These are phyloP conservation scores for Ophiostoma triangulosporum DNA, from an alignment of 2,329 filamentous ascomycete species.

Conservation along the genomic window DNA sequence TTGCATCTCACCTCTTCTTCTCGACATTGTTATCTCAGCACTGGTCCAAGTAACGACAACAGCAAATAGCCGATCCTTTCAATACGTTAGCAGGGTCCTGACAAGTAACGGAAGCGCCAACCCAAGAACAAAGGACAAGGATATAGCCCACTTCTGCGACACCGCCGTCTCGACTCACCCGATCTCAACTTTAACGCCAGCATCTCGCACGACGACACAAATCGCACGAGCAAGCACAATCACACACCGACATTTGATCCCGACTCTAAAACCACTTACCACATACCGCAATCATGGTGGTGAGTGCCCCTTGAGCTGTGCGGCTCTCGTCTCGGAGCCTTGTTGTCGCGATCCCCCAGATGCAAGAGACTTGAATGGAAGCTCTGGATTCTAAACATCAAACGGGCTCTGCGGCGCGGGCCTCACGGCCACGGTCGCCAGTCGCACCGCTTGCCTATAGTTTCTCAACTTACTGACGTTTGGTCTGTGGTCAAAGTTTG, in stretches of 20 bases:
- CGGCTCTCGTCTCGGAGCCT: slow-evolving; percentile 6
- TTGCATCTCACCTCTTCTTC: neutral
- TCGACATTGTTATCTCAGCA: neutral
- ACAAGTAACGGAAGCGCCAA: neutral
- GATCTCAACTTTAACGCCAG: neutral
- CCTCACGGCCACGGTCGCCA: neutral
- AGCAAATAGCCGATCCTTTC: neutral
- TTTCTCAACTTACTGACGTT: slow-evolving; percentile 56
- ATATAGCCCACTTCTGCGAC: neutral
- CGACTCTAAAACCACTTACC: no score
- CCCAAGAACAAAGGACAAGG: neutral
- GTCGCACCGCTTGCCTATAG: slow-evolving; percentile 22
- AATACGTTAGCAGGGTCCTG: neutral
- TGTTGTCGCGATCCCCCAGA: neutral
- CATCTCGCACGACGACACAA: neutral
- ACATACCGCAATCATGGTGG: slow-evolving; percentile 11
- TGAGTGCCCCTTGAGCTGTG: slow-evolving; percentile 9
- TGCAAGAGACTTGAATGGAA: slow-evolving; percentile 2
- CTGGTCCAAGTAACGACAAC: neutral
- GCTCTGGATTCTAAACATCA: slow-evolving; percentile 26
- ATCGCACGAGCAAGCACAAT: neutral
- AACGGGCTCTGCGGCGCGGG: slow-evolving; percentile 17
- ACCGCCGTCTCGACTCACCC: neutral
- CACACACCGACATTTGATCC: neutral
- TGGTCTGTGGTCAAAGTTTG: slow-evolving; percentile 66